Evolutionary conservation across 768 basidiomycete genomes (phyloP), one percentile per base, ranked within the genome.

Genomic region (Rhodotorula kratochvilovae): DNA sequence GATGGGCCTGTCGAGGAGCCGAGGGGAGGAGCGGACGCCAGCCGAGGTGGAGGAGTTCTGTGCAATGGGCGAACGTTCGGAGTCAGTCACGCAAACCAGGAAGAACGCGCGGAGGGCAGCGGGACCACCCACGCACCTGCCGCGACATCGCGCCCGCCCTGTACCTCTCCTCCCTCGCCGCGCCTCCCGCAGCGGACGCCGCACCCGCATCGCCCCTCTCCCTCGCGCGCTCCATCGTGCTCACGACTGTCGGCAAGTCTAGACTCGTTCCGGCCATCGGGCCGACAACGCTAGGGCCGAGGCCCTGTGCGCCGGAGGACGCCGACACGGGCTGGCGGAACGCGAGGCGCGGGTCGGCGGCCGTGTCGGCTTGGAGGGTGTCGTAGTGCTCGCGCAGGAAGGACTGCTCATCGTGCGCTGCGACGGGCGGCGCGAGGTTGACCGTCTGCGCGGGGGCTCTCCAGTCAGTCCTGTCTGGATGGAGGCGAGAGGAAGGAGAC

Each of bases 381-480:
- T 95, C 93, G 80, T 92, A 92, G 77, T 98, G 90, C 78, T 89
- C 88, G 5, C 88, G 85, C 19, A 98, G 87, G 85, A 97, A 98
- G 0, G 86, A 84, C 81, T 97, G 93, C 78, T 98, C 95, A 35
- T 90, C 87, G 43, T 86, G 89, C 0, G 90, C 90, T 29, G 86
- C 87, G 79, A 90, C 90, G 83, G 91, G 87, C 3, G 58, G 11
- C 33, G 43, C 39, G 43, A 51, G 12, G 33, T 56, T 67, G 53
- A 15, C 8, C 19, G 29, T 61, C 29, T 48, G 29, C 39, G 35
- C 35, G 43, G 12, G 56, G 21, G 27, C 48, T 50, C 27, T 23
- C n/a, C 48, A n/a, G 27, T 15, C 25, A n/a, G n/a, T n/a, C n/a
- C n/a, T n/a, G n/a, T n/a, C n/a, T n/a, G n/a, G n/a, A n/a, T n/a